phyloP scores from a whole-genome alignment of 495 filamentous ascomycete species.

The Penicillium paradoxum region DNA sequence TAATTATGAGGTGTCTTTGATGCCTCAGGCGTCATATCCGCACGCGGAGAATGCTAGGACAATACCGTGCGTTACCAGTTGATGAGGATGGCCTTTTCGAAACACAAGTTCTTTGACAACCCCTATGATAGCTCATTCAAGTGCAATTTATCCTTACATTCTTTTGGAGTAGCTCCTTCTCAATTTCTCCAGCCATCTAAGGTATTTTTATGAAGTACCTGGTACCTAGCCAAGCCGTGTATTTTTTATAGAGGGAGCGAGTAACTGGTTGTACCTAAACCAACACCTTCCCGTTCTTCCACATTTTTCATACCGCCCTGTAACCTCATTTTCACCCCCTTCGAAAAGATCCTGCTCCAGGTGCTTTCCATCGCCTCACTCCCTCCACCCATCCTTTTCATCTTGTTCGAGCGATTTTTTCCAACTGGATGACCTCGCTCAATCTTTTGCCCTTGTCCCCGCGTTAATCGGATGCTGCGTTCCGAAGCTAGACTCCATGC shows the following conservation, averaged over 20 bases:
- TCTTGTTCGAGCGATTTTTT: conserved; percentile 46
- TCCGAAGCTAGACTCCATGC: conserved; percentile 49
- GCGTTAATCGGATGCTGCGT: conserved; percentile 58
- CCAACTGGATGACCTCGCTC: conserved; percentile 48
- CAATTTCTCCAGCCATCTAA: not conserved
- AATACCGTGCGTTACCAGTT: conserved; percentile 3
- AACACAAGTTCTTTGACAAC: not conserved
- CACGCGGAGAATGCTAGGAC: conserved; percentile 10
- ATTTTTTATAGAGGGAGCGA: conserved; percentile 7
- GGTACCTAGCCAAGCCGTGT: conserved; percentile 9
- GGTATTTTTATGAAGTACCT: conserved; percentile 4
- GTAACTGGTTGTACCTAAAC: conserved; percentile 11
- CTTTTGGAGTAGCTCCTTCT: not conserved
- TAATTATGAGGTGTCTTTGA: not conserved
- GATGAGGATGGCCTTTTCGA: not conserved
- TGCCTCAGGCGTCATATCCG: conserved; percentile 12
- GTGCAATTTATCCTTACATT: not conserved
- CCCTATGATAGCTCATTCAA: not conserved
- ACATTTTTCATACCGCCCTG: conserved; percentile 26
- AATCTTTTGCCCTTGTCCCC: conserved; percentile 42
- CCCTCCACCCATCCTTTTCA: conserved; percentile 52
- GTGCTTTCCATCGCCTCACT: conserved; percentile 38
- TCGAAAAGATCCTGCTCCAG: conserved; percentile 37
- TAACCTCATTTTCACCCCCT: conserved; percentile 33
- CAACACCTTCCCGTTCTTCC: conserved; percentile 8